Evolutionary conservation across 129 eudicot species (phyloP).

Genomic region (Artemisia argyi): DNA sequence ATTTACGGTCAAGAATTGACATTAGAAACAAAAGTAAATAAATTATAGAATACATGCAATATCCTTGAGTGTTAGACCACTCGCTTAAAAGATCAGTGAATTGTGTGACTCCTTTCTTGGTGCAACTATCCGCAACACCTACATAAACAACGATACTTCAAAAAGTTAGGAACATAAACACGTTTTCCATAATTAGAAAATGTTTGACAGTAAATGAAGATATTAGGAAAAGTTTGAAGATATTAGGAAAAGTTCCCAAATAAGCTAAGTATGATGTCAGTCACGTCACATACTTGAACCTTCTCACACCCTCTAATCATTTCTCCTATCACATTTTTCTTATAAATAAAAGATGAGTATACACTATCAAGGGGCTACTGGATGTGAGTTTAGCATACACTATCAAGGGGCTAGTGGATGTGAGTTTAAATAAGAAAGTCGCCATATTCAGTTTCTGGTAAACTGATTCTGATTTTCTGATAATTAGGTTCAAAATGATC

Average conservation of each 20-base stretch:
- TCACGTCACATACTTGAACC: too few species aligned
- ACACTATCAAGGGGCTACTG: not conserved
- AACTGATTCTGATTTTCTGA: not conserved
- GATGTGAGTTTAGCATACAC: not conserved
- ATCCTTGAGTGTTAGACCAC: slow-evolving; percentile 79
- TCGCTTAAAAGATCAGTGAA: slow-evolving; percentile 69
- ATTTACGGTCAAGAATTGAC: slow-evolving; percentile 1
- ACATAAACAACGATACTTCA: slow-evolving; percentile 6
- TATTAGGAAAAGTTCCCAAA: slow-evolving; percentile 3
- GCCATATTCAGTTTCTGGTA: too few species aligned
- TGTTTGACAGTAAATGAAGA: not conserved
- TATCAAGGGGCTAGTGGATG: not conserved
- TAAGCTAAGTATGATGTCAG: not conserved
- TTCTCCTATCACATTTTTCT: too few species aligned
- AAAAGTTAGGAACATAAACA: slow-evolving; percentile 11
- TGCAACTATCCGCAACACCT: slow-evolving; percentile 80
- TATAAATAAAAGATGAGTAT: too few species aligned
- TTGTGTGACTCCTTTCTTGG: slow-evolving; percentile 40
- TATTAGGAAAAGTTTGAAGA: slow-evolving; percentile 1
- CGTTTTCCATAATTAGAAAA: not conserved
- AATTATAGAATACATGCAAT: slow-evolving; percentile 73
- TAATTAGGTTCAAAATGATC: not conserved
- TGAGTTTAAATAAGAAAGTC: too few species aligned
- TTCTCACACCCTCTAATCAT: not conserved
- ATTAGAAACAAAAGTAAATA: not conserved